These are phyloP conservation scores for Rosa persica DNA, from an alignment of 306 rosid genomes.

Conservation along the genomic window DNA sequence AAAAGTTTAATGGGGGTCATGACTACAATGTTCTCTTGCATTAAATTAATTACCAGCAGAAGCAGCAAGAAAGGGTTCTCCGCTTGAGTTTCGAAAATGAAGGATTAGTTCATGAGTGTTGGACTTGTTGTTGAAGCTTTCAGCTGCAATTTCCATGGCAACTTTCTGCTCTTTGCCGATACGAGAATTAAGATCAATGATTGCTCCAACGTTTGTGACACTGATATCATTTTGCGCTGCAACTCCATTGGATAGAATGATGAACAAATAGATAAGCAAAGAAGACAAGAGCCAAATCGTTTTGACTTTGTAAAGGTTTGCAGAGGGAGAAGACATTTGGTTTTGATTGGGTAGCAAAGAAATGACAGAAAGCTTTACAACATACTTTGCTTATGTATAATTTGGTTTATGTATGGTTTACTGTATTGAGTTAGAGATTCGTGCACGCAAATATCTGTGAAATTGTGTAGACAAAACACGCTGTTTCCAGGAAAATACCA, in stretches of 20 bases:
- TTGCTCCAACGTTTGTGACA: conserved; percentile 37
- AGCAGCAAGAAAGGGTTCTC: conserved; percentile 24
- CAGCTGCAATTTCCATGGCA: conserved; percentile 52
- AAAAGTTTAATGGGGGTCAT: background rate
- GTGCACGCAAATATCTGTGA: background rate
- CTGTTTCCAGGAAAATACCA: background rate
- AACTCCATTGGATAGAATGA: conserved; percentile 13
- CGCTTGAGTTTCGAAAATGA: conserved; percentile 16
- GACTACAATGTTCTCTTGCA: background rate
- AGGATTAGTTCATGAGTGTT: conserved; percentile 12
- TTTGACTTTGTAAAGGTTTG: background rate
- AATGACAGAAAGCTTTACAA: background rate
- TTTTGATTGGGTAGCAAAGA: background rate
- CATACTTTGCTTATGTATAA: background rate
- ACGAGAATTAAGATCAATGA: conserved; percentile 38
- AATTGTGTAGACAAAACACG: background rate
- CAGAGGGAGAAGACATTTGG: conserved; percentile 20
- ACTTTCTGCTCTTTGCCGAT: conserved; percentile 45
- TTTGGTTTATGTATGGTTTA: background rate
- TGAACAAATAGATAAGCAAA: background rate
- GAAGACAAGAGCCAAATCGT: conserved; percentile 14
- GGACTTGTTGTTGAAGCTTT: conserved; percentile 30
- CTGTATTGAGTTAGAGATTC: background rate
- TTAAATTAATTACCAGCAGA: conserved; percentile 22
- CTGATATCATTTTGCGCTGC: conserved; percentile 14